Evolutionary conservation across 2,329 filamentous ascomycete genomes (phyloP).

Genomic region (Arthrobotrys iridis): DNA sequence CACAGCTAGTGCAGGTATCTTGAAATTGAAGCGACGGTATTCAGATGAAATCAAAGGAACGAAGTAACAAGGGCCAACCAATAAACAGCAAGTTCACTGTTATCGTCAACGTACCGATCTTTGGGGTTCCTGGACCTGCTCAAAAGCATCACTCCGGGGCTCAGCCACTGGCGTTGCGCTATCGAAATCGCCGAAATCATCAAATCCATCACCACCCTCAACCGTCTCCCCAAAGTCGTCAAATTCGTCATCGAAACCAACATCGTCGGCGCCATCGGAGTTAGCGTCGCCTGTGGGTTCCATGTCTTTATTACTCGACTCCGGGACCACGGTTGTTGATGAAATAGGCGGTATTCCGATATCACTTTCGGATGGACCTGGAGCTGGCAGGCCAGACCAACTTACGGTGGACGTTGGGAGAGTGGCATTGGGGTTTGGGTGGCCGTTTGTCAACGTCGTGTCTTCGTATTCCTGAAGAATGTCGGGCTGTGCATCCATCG

Average conservation of each 20-base stretch:
- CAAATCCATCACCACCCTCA: conserved; percentile 63
- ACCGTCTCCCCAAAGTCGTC: conserved; percentile 70
- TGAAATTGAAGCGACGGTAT: not conserved
- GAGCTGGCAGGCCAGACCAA: conserved; percentile 1
- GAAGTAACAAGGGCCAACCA: not conserved
- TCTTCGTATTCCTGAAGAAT: conserved; percentile 65
- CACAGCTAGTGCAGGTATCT: too few relatives aligned
- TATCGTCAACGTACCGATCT: conserved; percentile 18
- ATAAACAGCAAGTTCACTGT: too few relatives aligned
- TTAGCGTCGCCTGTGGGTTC: conserved; percentile 67
- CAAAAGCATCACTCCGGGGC: conserved; percentile 20
- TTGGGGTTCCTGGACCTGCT: not conserved
- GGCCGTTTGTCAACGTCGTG: conserved; percentile 23
- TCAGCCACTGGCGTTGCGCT: conserved; percentile 69
- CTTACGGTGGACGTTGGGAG: not conserved
- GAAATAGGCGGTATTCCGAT: conserved; percentile 15
- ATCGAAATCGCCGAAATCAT: conserved; percentile 73
- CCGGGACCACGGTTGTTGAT: conserved; percentile 11
- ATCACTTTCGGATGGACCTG: conserved; percentile 22
- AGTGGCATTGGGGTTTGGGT: conserved; percentile 17
- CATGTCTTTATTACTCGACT: conserved; percentile 55
- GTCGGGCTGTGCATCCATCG: conserved; percentile 70
- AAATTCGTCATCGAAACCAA: conserved; percentile 71
- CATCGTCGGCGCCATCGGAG: conserved; percentile 67
- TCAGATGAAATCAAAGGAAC: not conserved